Base-by-base conservation (phyloP, 306 rosid species). In the Castanea mollissima region DNA sequence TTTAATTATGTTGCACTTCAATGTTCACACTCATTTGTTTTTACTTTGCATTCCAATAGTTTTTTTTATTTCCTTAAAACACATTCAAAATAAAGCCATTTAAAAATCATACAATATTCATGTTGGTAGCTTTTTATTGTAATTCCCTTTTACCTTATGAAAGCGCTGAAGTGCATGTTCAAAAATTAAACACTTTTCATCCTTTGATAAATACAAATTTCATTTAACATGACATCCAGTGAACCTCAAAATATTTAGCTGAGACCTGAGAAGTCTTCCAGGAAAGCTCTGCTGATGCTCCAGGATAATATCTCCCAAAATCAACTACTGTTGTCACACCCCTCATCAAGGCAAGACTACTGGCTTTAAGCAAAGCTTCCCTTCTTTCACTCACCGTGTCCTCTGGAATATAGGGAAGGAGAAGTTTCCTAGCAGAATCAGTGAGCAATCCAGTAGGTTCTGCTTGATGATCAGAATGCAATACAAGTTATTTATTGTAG, bases 301-400 rank as follows among this genome's bases (percentile, higher is more conserved):
- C 97, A 9, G 97, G 93, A 57, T 73, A 79, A 78, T 88, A 94
- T 88, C 98, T 90, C 75, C 97, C 98, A 83, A 94, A 15, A 72
- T 94, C 98, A 86, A 94, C 93, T 55, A 94, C 93, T 7, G 98
- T 89, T 69, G 97, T 94, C 82, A 94, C 94, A 56, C 94, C 98
- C 80, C 86, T 88, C 75, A 73, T 58, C 83, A 94, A 80, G 57
- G 93, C 91, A 84, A 72, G 84, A 69, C 70, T 87, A 88, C 90
- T 91, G 76, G 94, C 98, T 84, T 85, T 89, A 71, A 25, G 83
- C 85, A 94, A 78, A 4, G 97, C 98, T 74, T 92, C 97, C 82
- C 96, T 90, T 79, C 98, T 84, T 70, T 91, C 91, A 79, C 83
- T 91, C 23, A 85, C 81, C 32, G 97, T 81, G 51, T 32, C 81